A percentile compares a stretch with the other conserved stretches of the same genome.
phyloP scores from a whole-genome alignment of 148 eudicot genomes.

The Arbutus unedo region DNA sequence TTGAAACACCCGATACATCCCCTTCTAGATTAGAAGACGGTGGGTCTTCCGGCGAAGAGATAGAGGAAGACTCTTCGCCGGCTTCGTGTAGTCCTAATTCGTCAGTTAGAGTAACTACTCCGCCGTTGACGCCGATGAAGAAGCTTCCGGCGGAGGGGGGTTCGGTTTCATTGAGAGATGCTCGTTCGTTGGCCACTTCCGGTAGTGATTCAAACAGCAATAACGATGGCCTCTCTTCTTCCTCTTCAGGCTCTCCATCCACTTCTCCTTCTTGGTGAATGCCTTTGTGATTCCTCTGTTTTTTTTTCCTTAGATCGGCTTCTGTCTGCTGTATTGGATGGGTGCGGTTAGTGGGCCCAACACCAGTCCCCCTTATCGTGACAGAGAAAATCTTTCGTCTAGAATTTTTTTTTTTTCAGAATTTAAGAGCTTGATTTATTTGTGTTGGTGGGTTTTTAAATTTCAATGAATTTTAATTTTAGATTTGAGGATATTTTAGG shows the following conservation, averaged over 20 bases:
- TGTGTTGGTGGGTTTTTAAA: no score
- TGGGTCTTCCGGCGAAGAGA: constrained; percentile 32
- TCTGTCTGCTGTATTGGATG: no score
- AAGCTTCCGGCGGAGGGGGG: constrained; percentile 53
- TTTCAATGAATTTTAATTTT: no score
- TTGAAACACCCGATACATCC: constrained; percentile 71
- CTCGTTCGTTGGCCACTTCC: constrained; percentile 47
- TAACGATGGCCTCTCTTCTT: constrained; percentile 40
- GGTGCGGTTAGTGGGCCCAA: no score
- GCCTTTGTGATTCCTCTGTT: background rate
- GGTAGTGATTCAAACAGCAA: constrained; percentile 37
- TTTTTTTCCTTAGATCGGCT: no score
- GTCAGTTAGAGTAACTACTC: constrained; percentile 19
- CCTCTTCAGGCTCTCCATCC: constrained; percentile 54
- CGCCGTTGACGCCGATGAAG: constrained; percentile 64
- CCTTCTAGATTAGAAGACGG: constrained; percentile 49
- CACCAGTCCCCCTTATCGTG: no score
- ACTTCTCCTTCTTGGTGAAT: constrained; percentile 73
- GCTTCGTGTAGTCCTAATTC: background rate
- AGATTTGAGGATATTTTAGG: no score
- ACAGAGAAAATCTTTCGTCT: no score
- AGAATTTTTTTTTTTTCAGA: no score
- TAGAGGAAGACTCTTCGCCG: background rate
- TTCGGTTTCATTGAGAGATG: constrained; percentile 50
- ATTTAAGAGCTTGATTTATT: no score